Evolutionary conservation across 768 basidiomycete species (phyloP).

Genomic region (Tricholoma matsutake): DNA sequence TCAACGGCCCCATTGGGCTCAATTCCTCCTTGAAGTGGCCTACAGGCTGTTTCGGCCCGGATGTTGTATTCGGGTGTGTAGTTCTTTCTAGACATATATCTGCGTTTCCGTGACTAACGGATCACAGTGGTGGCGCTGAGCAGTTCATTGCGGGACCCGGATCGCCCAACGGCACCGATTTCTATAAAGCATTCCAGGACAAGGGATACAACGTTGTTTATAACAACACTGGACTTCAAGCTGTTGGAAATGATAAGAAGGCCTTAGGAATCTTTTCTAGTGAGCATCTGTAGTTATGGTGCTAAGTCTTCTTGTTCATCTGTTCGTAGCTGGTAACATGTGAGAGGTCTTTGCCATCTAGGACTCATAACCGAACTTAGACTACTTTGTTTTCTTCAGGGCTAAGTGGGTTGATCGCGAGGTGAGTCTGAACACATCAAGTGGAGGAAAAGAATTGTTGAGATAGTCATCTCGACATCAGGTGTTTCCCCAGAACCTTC

Average conservation of each 20-base stretch:
- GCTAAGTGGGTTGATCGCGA: constrained; percentile 43
- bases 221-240: constrained; percentile 32
- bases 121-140: constrained; percentile 39
- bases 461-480: constrained; percentile 8
- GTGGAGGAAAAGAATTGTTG: background rate
- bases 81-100: background rate
- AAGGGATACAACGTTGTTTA: constrained; percentile 41
- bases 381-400: constrained; percentile 18
- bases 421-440: constrained; percentile 8
- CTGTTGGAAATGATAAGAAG: constrained; percentile 30
- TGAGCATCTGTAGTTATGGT: constrained; percentile 13
- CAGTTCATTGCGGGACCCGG: constrained; percentile 37
- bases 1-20: constrained; percentile 29
- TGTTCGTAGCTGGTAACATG: constrained; percentile 13
- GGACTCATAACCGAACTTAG: background rate
- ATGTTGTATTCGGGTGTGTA: constrained; percentile 42
- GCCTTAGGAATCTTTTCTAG: constrained; percentile 43
- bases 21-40: constrained; percentile 38
- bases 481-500: constrained; percentile 36
- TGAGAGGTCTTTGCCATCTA: constrained; percentile 11
- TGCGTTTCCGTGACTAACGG: background rate
- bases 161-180: constrained; percentile 38
- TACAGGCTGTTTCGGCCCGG: constrained; percentile 38
- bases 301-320: background rate
- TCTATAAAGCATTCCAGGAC: constrained; percentile 38